A percentile compares a stretch with the other conserved stretches of the same genome.
Conservation (phyloP, 805 yeast genomes). For the Lachancea nothofagi region DNA sequence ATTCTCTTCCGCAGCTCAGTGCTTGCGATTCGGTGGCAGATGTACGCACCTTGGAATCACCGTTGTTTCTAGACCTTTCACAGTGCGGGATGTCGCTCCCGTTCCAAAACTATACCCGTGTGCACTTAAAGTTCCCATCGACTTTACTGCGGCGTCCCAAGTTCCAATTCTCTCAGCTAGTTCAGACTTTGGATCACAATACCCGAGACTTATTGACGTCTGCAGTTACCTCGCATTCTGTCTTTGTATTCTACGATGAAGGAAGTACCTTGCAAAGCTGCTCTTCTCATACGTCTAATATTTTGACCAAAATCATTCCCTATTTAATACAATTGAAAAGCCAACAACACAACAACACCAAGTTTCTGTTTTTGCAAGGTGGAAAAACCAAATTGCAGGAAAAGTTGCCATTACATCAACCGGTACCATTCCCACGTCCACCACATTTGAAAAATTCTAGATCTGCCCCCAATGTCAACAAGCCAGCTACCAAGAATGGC, state of each 20-base stretch:
- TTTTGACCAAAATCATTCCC: constrained; percentile 23
- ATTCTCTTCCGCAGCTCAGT: constrained; percentile 1
- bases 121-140: constrained; percentile 30
- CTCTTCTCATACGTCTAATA: constrained; percentile 20
- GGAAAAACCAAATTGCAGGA: constrained; percentile 4
- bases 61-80: constrained; percentile 22
- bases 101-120: constrained; percentile 15
- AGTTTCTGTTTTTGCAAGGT: constrained; percentile 8
- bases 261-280: constrained; percentile 21
- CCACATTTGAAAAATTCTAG: background rate
- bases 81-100: constrained; percentile 19
- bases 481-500: background rate
- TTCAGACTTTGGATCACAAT: constrained; percentile 17
- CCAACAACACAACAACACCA: background rate
- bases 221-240: constrained; percentile 16
- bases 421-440: background rate
- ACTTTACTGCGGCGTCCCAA: constrained; percentile 30
- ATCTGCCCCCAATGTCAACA: constrained; percentile 1
- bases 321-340: constrained; percentile 7
- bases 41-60: constrained; percentile 4
- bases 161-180: constrained; percentile 25
- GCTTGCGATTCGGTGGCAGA: constrained; percentile 3
- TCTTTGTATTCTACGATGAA: constrained; percentile 27
- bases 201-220: constrained; percentile 14
- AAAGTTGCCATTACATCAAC: background rate